Conservation (phyloP, 2,329 filamentous ascomycete species). For the Exophiala aquamarina region DNA sequence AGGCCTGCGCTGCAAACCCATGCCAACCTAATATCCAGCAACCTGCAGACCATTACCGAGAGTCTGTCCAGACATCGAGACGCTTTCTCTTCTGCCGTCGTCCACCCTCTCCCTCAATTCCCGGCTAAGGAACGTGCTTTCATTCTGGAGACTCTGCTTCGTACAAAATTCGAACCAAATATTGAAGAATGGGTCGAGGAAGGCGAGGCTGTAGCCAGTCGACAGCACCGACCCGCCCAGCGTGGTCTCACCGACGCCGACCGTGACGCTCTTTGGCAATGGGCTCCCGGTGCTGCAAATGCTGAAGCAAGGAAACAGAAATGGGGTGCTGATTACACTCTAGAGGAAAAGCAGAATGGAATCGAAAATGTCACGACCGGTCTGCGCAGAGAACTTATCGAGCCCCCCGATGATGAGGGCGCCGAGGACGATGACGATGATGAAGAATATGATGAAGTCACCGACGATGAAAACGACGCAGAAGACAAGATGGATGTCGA, state of each 20-base stretch:
- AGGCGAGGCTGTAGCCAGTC: slow-evolving; percentile 52
- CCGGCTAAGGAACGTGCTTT: slow-evolving; percentile 67
- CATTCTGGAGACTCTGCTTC: slow-evolving; percentile 68
- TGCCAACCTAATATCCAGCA: slow-evolving; percentile 68
- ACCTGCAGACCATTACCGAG: slow-evolving; percentile 66
- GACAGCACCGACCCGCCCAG: slow-evolving; percentile 16
- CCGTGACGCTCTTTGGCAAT: slow-evolving; percentile 61
- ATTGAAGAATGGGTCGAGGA: slow-evolving; percentile 72
- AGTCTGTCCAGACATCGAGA: slow-evolving; percentile 65
- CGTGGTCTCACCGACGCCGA: slow-evolving; percentile 45
- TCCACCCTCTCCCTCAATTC: slow-evolving; percentile 74
- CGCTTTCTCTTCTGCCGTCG: slow-evolving; percentile 68
- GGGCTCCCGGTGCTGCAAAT: slow-evolving; percentile 51
- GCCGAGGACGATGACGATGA: slow-evolving; percentile 55
- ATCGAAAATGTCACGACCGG: slow-evolving; percentile 72
- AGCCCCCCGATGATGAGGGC: slow-evolving; percentile 48
- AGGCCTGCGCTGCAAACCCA: slow-evolving; percentile 73
- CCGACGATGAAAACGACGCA: slow-evolving; percentile 54
- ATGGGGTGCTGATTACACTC: slow-evolving; percentile 67
- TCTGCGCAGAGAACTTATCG: slow-evolving; percentile 57
- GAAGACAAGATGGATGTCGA: slow-evolving; percentile 42
- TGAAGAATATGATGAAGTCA: slow-evolving; percentile 50
- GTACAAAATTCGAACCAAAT: slow-evolving; percentile 79
- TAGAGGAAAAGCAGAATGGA: slow-evolving; percentile 66
- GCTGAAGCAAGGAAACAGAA: slow-evolving; percentile 47